A percentile compares a stretch with the other conserved stretches of the same genome.
Evolutionary conservation across 2,329 filamentous ascomycete species (phyloP).

Genomic region (Aspergillus hortae): DNA sequence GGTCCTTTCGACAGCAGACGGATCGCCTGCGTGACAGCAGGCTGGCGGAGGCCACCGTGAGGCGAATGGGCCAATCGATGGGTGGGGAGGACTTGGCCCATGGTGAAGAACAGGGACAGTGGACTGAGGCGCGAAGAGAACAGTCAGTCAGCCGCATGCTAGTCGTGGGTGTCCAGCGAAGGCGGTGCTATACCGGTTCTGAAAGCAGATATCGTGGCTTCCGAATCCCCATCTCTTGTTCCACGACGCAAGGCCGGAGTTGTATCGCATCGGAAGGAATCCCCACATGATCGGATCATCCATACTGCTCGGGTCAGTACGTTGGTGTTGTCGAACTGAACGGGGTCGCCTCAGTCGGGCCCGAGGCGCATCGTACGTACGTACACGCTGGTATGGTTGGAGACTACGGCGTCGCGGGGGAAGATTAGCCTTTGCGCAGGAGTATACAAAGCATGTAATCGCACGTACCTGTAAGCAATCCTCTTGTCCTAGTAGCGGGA

Average conservation of each 20-base stretch:
- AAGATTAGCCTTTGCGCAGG: neutral
- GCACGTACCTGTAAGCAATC: constrained; percentile 73
- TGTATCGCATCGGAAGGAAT: constrained; percentile 70
- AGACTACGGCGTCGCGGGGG: constrained; percentile 53
- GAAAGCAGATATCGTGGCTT: constrained; percentile 94
- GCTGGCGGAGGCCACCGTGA: constrained; percentile 82
- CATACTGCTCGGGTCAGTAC: constrained; percentile 54
- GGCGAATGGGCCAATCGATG: constrained; percentile 76
- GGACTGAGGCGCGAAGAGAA: constrained; percentile 37
- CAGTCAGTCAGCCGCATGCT: neutral
- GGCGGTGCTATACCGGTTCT: constrained; percentile 62
- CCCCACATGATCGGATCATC: constrained; percentile 97
- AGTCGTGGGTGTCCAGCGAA: neutral
- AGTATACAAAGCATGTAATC: constrained; percentile 5
- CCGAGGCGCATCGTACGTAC: constrained; percentile 42
- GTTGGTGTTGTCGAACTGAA: constrained; percentile 10
- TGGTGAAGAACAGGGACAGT: constrained; percentile 74
- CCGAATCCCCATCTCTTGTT: constrained; percentile 87
- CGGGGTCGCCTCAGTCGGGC: constrained; percentile 12
- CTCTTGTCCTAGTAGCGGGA: constrained; percentile 63
- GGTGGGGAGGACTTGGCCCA: constrained; percentile 86
- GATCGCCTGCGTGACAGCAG: constrained; percentile 81
- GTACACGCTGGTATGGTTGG: constrained; percentile 86
- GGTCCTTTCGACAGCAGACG: constrained; percentile 71
- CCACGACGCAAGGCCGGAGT: constrained; percentile 58